phyloP scores from a whole-genome alignment of 495 filamentous ascomycete species.

The Penicillium odoratum region DNA sequence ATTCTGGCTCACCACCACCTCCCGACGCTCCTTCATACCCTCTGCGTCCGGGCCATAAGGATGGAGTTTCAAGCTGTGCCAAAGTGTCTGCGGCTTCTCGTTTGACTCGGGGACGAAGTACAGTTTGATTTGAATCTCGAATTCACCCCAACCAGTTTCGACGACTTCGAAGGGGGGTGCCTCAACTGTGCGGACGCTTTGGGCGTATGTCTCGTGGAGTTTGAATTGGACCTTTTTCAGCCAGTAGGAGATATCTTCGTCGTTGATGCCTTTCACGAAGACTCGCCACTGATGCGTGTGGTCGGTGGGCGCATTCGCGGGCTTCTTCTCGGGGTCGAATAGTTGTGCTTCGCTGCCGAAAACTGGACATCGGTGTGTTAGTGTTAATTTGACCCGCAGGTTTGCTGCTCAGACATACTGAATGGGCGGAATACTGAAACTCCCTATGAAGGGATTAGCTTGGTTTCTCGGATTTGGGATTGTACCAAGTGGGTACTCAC shows the following conservation, averaged over 20 bases:
- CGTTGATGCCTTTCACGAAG: slow-evolving; percentile 82
- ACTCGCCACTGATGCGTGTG: slow-evolving; percentile 97
- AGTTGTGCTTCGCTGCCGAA: slow-evolving; percentile 76
- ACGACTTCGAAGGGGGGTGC: slow-evolving; percentile 78
- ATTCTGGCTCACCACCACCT: slow-evolving; percentile 68
- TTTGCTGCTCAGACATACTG: slow-evolving; percentile 37
- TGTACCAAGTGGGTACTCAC: slow-evolving; percentile 31
- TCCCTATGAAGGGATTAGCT: slow-evolving; percentile 49
- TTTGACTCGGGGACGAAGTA: slow-evolving; percentile 81
- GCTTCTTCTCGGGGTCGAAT: slow-evolving; percentile 70
- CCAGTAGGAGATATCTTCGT: slow-evolving; percentile 90
- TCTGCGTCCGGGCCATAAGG: slow-evolving; percentile 83
- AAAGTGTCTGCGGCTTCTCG: slow-evolving; percentile 90
- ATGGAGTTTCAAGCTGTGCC: slow-evolving; percentile 87
- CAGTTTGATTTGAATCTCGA: slow-evolving; percentile 89
- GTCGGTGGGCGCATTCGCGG: slow-evolving; percentile 60
- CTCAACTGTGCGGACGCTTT: slow-evolving; percentile 77
- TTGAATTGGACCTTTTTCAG: slow-evolving; percentile 97
- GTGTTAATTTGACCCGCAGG: not conserved
- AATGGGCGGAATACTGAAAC: slow-evolving; percentile 76
- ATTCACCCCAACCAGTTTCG: slow-evolving; percentile 97
- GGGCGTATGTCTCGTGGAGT: slow-evolving; percentile 90
- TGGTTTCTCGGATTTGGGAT: not conserved
- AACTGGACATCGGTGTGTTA: slow-evolving; percentile 39
- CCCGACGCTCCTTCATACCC: slow-evolving; percentile 62